Evolutionary conservation across 306 rosid genomes (phyloP).

Genomic region (Dalbergia oliveri): DNA sequence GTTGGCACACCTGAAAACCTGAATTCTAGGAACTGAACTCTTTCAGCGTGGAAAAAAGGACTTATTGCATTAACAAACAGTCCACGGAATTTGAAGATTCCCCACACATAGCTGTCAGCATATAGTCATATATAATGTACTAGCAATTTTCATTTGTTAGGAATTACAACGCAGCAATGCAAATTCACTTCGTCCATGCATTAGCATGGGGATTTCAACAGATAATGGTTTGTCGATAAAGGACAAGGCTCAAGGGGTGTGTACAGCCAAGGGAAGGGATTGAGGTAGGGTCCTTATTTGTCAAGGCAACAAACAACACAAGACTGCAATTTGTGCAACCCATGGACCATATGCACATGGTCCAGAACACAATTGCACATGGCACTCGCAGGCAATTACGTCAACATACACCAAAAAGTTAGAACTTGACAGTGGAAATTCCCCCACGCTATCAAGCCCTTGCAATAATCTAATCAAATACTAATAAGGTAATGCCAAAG

Average conservation of each 20-base stretch:
- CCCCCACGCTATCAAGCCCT: neutral
- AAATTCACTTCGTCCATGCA: slow-evolving; percentile 17
- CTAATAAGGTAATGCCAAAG: slow-evolving; percentile 34
- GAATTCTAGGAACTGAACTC: slow-evolving; percentile 25
- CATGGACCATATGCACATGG: slow-evolving; percentile 68
- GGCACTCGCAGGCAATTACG: slow-evolving; percentile 52
- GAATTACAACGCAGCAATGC: slow-evolving; percentile 46
- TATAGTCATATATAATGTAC: neutral
- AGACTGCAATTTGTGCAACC: slow-evolving; percentile 49
- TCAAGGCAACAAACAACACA: slow-evolving; percentile 56
- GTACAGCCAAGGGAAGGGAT: slow-evolving; percentile 23
- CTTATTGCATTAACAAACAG: slow-evolving; percentile 4
- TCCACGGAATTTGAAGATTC: slow-evolving; percentile 39
- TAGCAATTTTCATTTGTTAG: slow-evolving; percentile 15
- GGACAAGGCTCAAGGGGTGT: slow-evolving; percentile 16
- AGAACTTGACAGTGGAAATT: slow-evolving; percentile 30
- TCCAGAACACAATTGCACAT: slow-evolving; percentile 63
- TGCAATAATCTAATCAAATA: slow-evolving; percentile 34
- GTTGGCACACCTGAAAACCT: slow-evolving; percentile 38
- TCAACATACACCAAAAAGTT: slow-evolving; percentile 36
- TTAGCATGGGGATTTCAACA: slow-evolving; percentile 24
- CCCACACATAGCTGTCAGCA: slow-evolving; percentile 41
- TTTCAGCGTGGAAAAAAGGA: slow-evolving; percentile 14
- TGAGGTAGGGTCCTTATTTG: slow-evolving; percentile 62
- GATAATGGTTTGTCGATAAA: slow-evolving; percentile 17